Evolutionary conservation across 202 grass and related monocot genomes (phyloP).

Genomic region (Dendrocalamus latiflorus): DNA sequence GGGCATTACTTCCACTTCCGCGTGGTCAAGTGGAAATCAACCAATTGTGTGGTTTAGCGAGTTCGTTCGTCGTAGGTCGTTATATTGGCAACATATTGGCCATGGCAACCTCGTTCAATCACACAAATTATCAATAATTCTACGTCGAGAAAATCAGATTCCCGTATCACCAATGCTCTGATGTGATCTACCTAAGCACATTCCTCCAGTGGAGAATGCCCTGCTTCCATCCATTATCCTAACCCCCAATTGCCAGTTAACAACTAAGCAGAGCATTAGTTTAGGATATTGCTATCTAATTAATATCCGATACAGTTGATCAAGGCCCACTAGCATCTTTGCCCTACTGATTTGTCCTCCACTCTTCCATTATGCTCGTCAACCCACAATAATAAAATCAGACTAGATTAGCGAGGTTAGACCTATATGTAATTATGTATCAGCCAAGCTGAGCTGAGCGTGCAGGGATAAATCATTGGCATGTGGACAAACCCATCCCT

Average conservation of each 20-base stretch:
- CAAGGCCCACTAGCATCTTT: not conserved
- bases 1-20: too few species aligned
- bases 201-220: constrained; percentile 19
- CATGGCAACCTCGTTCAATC: too few species aligned
- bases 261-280: not conserved
- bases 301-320: not conserved
- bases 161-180: not conserved
- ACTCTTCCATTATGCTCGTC: constrained; percentile 39
- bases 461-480: constrained; percentile 28
- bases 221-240: constrained; percentile 24
- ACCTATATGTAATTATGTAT: constrained; percentile 13
- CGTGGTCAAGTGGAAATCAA: too few species aligned
- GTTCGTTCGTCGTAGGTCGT: too few species aligned
- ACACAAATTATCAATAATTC: too few species aligned
- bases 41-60: too few species aligned
- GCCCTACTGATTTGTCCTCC: constrained; percentile 23
- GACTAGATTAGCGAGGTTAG: constrained; percentile 7
- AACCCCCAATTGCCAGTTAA: constrained; percentile 17
- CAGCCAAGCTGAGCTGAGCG: not conserved
- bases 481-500: constrained; percentile 33
- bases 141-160: too few species aligned
- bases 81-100: too few species aligned
- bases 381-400: constrained; percentile 30
- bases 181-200: constrained; percentile 11
- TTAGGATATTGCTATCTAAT: not conserved